These are phyloP conservation scores for Alliaria petiolata DNA, from an alignment of 345 rosid genomes.

Conservation along the genomic window DNA sequence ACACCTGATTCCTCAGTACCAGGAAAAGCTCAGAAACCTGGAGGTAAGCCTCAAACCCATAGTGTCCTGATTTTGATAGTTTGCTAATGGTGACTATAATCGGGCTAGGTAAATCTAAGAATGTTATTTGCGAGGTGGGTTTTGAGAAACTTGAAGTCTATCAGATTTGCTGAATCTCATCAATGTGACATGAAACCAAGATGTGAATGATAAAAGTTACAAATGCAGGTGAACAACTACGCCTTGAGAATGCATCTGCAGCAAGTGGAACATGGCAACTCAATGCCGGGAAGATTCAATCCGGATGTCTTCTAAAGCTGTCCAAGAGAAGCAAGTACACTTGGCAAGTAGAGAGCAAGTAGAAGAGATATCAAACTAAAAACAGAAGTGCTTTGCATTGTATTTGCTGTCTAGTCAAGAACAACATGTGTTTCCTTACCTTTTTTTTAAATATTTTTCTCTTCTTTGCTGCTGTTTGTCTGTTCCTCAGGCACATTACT, in stretches of 20 bases:
- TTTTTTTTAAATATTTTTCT: neutral
- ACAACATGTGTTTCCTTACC: neutral
- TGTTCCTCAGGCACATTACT: neutral
- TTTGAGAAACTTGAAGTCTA: neutral
- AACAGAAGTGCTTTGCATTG: constrained; percentile 2
- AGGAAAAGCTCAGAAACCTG: constrained; percentile 64
- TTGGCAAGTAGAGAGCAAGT: constrained; percentile 6
- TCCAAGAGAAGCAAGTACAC: neutral
- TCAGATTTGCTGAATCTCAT: too few relatives aligned
- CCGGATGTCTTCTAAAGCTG: constrained; percentile 64
- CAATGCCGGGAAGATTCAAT: constrained; percentile 61
- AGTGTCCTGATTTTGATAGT: neutral
- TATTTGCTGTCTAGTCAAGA: constrained; percentile 8
- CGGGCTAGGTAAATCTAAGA: neutral
- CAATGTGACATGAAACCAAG: neutral
- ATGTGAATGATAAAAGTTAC: neutral
- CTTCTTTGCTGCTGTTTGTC: neutral
- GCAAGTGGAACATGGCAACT: constrained; percentile 65
- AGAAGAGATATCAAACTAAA: neutral
- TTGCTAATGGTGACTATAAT: neutral
- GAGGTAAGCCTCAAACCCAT: constrained; percentile 47
- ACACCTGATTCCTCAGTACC: constrained; percentile 69
- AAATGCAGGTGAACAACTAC: constrained; percentile 68
- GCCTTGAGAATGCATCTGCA: constrained; percentile 69
- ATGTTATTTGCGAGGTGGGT: neutral